phyloP scores from a whole-genome alignment of 2,329 filamentous ascomycete species.

The Xylariaceae sp. region DNA sequence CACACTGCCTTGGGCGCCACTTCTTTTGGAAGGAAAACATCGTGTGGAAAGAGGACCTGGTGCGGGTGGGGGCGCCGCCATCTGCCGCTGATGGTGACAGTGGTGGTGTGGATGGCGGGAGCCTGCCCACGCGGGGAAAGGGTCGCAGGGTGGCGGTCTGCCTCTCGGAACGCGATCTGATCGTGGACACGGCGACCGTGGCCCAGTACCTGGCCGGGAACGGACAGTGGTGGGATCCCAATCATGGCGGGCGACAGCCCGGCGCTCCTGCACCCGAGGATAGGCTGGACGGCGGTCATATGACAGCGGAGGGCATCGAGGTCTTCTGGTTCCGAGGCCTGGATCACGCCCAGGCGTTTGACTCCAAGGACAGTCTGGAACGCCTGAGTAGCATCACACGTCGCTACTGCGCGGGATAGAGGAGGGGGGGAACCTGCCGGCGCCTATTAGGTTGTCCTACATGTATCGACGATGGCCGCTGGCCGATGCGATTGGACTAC shows the following conservation, averaged over 20 bases:
- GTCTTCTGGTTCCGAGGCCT: slow-evolving; percentile 52
- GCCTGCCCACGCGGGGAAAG: slow-evolving; percentile 4
- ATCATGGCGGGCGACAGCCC: slow-evolving; percentile 6
- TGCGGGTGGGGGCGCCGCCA: slow-evolving; percentile 17
- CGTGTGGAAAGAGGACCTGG: slow-evolving; percentile 60
- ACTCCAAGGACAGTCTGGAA: slow-evolving; percentile 23
- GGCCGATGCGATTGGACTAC: slow-evolving; percentile 3
- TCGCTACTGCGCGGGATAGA: slow-evolving; percentile 18
- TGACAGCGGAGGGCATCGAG: slow-evolving; percentile 37
- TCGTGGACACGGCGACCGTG: slow-evolving; percentile 54
- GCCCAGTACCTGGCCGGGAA: slow-evolving; percentile 45
- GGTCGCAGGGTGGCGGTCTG: slow-evolving; percentile 42
- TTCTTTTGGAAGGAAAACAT: slow-evolving; percentile 69
- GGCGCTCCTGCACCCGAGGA: slow-evolving; percentile 20
- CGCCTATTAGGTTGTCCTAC: slow-evolving; percentile 5
- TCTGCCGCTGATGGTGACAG: slow-evolving; percentile 4
- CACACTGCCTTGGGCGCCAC: slow-evolving; percentile 54
- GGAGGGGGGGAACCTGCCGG: slow-evolving; percentile 2
- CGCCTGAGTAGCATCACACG: slow-evolving; percentile 22
- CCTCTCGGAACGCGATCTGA: slow-evolving; percentile 54
- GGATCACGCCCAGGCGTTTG: slow-evolving; percentile 59
- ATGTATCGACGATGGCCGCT: slow-evolving; percentile 4
- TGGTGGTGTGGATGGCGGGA: slow-evolving; percentile 6
- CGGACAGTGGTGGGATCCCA: slow-evolving; percentile 20
- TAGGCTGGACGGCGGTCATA: slow-evolving; percentile 8